Percentiles rank a stretch among this genome's conserved stretches.
Evolutionary conservation across 805 yeast species (phyloP).

Genomic region (Candida loeiensis): DNA sequence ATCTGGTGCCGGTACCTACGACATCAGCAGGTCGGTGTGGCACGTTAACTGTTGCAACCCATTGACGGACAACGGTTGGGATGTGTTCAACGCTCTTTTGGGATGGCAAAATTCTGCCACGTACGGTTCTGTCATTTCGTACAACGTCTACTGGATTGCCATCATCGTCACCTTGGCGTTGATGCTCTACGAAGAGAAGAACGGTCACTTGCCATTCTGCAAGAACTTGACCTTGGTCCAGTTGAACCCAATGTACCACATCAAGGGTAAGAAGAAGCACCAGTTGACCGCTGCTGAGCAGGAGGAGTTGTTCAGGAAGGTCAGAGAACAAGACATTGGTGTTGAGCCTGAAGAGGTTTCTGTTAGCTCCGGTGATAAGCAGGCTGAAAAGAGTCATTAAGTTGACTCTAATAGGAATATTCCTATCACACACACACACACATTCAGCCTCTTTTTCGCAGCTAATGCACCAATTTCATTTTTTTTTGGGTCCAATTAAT

Average conservation of each 20-base stretch:
- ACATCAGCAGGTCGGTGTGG: conserved; percentile 77
- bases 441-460: background rate
- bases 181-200: conserved; percentile 80
- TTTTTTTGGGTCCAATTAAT: conserved; percentile 6
- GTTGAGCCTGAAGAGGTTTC: conserved; percentile 5
- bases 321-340: conserved; percentile 12
- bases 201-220: conserved; percentile 74
- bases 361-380: conserved; percentile 8
- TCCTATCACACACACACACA: conserved; percentile 6
- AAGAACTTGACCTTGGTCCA: conserved; percentile 36
- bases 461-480: background rate
- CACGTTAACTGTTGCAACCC: conserved; percentile 98
- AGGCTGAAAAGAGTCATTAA: conserved; percentile 3
- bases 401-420: background rate
- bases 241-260: conserved; percentile 35
- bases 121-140: conserved; percentile 83
- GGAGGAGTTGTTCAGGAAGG: conserved; percentile 33
- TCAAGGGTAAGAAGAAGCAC: conserved; percentile 32
- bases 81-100: conserved; percentile 85
- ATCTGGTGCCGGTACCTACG: conserved; percentile 92
- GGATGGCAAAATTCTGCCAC: conserved; percentile 99
- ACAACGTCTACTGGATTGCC: conserved; percentile 83
- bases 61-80: conserved; percentile 91
- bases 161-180: conserved; percentile 52
- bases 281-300: conserved; percentile 31